Percentiles rank a stretch among this genome's conserved stretches.
Conservation (phyloP, 129 eudicot genomes). For the Rutidosis leptorrhynchoides region DNA sequence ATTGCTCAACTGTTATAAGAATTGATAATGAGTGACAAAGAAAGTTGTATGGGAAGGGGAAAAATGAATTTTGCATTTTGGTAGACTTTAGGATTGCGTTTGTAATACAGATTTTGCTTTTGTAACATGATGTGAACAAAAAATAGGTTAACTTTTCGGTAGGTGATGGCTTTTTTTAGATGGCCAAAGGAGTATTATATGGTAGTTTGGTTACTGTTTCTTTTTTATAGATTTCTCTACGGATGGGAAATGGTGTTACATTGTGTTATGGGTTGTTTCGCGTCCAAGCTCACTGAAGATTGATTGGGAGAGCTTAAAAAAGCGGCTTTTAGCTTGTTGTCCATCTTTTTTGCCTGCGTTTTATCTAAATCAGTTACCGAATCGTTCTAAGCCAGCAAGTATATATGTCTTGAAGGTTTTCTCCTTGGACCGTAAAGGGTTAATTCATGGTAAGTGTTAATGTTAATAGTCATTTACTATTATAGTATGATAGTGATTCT, state of each 20-base stretch:
- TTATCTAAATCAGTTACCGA: slow-evolving; percentile 49
- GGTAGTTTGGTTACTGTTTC: not conserved
- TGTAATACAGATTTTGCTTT: not conserved
- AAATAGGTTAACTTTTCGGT: no score
- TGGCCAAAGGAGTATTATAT: not conserved
- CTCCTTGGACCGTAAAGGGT: slow-evolving; percentile 65
- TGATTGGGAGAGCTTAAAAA: slow-evolving; percentile 65
- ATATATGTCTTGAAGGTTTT: slow-evolving; percentile 66
- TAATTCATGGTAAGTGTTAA: slow-evolving; percentile 53
- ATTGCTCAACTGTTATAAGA: not conserved
- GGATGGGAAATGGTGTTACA: slow-evolving; percentile 81
- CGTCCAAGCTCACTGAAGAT: slow-evolving; percentile 41
- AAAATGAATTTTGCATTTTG: no score
- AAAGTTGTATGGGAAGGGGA: not conserved
- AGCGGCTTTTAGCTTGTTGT: slow-evolving; percentile 56
- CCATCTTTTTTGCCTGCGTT: slow-evolving; percentile 54
- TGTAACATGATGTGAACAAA: not conserved
- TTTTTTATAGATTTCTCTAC: slow-evolving; percentile 54
- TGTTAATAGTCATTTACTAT: not conserved
- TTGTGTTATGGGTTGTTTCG: slow-evolving; percentile 67
- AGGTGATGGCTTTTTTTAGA: no score
- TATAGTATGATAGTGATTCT: not conserved
- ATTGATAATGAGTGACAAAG: not conserved
- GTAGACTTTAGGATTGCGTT: not conserved
- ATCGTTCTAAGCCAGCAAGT: slow-evolving; percentile 35